These are phyloP conservation scores for Rhynchosporium graminicola DNA, from an alignment of 2,329 filamentous ascomycete genomes.

Conservation along the genomic window DNA sequence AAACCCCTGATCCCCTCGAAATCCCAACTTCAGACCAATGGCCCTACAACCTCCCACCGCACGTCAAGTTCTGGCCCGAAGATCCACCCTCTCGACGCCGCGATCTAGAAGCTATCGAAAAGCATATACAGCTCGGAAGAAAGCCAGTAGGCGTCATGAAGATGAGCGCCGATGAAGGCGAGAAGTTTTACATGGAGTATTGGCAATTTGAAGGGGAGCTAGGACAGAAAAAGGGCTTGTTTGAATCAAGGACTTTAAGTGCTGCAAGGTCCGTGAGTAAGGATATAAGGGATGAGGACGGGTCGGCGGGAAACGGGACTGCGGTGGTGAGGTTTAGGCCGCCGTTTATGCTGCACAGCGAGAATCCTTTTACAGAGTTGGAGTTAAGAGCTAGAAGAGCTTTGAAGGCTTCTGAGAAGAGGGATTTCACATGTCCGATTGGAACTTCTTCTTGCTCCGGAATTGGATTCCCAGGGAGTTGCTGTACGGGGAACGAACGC, in stretches of 20 bases:
- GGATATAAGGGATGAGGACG: slow-evolving; percentile 29
- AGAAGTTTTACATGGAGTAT: slow-evolving; percentile 74
- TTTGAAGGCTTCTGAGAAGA: slow-evolving; percentile 52
- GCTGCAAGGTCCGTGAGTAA: slow-evolving; percentile 23
- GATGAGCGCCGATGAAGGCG: slow-evolving; percentile 68
- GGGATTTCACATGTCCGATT: slow-evolving; percentile 65
- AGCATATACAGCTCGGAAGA: slow-evolving; percentile 41
- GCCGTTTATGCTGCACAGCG: slow-evolving; percentile 54
- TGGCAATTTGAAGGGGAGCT: slow-evolving; percentile 43
- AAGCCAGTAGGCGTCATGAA: slow-evolving; percentile 67
- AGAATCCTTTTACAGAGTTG: slow-evolving; percentile 14
- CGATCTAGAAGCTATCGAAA: slow-evolving; percentile 43
- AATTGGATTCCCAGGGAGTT: slow-evolving; percentile 69
- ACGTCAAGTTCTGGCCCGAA: slow-evolving; percentile 50
- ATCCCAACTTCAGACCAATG: slow-evolving; percentile 40
- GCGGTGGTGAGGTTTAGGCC: slow-evolving; percentile 45
- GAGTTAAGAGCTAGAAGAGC: slow-evolving; percentile 41
- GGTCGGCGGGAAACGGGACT: slow-evolving; percentile 30
- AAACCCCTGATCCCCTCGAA: slow-evolving; percentile 17
- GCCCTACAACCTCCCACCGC: slow-evolving; percentile 48
- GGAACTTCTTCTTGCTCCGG: slow-evolving; percentile 65
- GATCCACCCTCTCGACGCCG: slow-evolving; percentile 47
- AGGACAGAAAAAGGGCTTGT: slow-evolving; percentile 13
- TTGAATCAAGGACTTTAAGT: slow-evolving; percentile 1
- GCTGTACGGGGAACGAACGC: slow-evolving; percentile 65